Percentiles rank a stretch among this genome's conserved stretches.
Evolutionary conservation across 2,329 filamentous ascomycete species (phyloP).

Genomic region (Aspergillus luchuensis): DNA sequence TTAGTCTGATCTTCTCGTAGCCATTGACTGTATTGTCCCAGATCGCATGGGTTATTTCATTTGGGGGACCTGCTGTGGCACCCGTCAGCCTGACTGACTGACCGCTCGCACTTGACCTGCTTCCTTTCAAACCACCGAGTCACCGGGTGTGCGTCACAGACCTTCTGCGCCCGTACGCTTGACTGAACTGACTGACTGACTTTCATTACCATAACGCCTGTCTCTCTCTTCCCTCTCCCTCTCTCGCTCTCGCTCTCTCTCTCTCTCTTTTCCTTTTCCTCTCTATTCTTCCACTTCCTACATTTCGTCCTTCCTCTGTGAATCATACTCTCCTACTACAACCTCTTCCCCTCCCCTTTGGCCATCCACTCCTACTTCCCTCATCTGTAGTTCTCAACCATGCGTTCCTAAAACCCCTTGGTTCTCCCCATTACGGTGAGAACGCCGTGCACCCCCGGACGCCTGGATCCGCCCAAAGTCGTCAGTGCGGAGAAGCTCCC

Average conservation of each 20-base stretch:
- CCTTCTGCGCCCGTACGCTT: conserved; percentile 21
- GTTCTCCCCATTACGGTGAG: conserved; percentile 29
- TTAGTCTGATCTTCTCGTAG: neutral
- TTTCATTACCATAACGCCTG: conserved; percentile 1
- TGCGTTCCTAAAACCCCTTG: conserved; percentile 26
- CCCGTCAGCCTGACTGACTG: conserved; percentile 20
- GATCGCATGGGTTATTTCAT: conserved; percentile 2
- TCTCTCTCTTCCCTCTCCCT: conserved; percentile 5
- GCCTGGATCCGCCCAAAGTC: conserved; percentile 27
- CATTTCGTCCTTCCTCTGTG: conserved; percentile 21
- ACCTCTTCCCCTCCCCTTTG: conserved; percentile 14
- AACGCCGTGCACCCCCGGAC: conserved; percentile 30
- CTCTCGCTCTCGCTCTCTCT: conserved; percentile 14
- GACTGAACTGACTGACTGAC: neutral
- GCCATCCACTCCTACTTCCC: neutral
- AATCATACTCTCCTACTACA: conserved; percentile 1
- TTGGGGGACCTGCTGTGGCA: conserved; percentile 2
- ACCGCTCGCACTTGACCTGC: conserved; percentile 28
- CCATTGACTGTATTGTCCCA: conserved; percentile 6
- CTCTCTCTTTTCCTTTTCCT: conserved; percentile 14
- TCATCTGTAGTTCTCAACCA: conserved; percentile 19
- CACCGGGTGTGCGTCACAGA: conserved; percentile 49
- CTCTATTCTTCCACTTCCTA: conserved; percentile 21
- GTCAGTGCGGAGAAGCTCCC: conserved; percentile 45
- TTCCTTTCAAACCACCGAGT: conserved; percentile 34